Conservation (phyloP, 176 grass and related monocot genomes). For the Echinochloa phyllopogon region DNA sequence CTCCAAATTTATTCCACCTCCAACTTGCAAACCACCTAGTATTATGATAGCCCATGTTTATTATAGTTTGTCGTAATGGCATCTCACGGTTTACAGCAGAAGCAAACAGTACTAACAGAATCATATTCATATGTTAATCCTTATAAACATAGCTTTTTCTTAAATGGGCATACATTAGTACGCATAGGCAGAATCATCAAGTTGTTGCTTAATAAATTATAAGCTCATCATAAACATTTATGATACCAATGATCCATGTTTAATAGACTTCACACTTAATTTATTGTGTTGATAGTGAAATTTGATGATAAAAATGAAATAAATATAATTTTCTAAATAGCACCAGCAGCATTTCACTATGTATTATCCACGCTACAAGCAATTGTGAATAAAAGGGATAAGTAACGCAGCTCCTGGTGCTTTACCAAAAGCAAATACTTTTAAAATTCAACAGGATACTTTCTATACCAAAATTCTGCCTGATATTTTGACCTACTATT, state of each 20-base stretch:
- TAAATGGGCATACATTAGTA: neutral
- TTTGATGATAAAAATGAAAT: neutral
- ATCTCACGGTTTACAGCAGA: neutral
- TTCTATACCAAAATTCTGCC: constrained; percentile 13
- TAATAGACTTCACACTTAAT: neutral
- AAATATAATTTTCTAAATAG: neutral
- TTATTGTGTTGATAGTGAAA: neutral
- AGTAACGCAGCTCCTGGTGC: neutral
- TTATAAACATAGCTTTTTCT: neutral
- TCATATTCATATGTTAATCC: neutral
- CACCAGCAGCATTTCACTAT: neutral
- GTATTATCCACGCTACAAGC: neutral
- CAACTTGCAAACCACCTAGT: constrained; percentile 94
- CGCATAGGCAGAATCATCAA: neutral
- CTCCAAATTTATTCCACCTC: constrained; percentile 91
- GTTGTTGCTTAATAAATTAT: neutral
- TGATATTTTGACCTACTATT: neutral
- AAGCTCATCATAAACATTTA: neutral
- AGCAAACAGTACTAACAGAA: constrained; percentile 26
- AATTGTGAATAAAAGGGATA: neutral
- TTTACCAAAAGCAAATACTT: constrained; percentile 6
- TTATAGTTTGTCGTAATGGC: constrained; percentile 27
- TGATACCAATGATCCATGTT: neutral
- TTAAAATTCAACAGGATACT: neutral
- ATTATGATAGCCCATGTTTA: constrained; percentile 43